Evolutionary conservation across 108 stramenopile genomes (phyloP).

Genomic region (Seminavis robusta): DNA sequence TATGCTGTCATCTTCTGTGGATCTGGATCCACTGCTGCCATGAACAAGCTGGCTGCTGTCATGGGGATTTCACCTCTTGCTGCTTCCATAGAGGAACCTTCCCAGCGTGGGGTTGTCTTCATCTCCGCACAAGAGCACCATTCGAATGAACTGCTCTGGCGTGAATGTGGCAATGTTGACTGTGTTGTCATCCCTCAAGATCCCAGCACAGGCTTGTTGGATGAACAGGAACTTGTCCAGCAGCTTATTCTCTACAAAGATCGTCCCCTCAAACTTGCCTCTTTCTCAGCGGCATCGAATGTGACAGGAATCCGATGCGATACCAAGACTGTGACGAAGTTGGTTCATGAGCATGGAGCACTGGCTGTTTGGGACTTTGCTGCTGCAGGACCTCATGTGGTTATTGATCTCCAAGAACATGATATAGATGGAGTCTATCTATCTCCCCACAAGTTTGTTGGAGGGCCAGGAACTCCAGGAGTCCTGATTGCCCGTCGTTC

Average conservation of each 20-base stretch:
- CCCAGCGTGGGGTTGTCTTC: conserved; percentile 46
- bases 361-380: conserved; percentile 21
- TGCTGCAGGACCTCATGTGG: conserved; percentile 64
- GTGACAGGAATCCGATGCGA: conserved; percentile 76
- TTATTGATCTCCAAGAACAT: conserved; percentile 21
- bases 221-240: conserved; percentile 53
- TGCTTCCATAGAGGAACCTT: too few relatives aligned
- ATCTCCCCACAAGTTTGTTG: conserved; percentile 71
- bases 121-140: conserved; percentile 60
- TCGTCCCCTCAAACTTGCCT: conserved; percentile 49
- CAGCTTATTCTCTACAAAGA: conserved; percentile 15
- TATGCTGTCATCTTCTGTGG: conserved; percentile 4
- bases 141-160: conserved; percentile 10
- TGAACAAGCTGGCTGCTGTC: neutral
- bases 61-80: too few relatives aligned
- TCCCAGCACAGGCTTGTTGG: conserved; percentile 9
- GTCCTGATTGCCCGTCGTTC: conserved; percentile 26
- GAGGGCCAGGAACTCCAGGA: conserved; percentile 36
- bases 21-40: conserved; percentile 1
- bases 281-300: conserved; percentile 84
- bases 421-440: conserved; percentile 60
- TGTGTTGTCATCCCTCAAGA: conserved; percentile 8
- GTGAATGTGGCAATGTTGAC: neutral
- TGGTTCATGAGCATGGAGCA: conserved; percentile 6
- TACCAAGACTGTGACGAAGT: neutral